Evolutionary conservation across 345 rosid genomes (phyloP), one percentile per base, ranked within the genome.

Genomic region (Eucalyptus regnans): DNA sequence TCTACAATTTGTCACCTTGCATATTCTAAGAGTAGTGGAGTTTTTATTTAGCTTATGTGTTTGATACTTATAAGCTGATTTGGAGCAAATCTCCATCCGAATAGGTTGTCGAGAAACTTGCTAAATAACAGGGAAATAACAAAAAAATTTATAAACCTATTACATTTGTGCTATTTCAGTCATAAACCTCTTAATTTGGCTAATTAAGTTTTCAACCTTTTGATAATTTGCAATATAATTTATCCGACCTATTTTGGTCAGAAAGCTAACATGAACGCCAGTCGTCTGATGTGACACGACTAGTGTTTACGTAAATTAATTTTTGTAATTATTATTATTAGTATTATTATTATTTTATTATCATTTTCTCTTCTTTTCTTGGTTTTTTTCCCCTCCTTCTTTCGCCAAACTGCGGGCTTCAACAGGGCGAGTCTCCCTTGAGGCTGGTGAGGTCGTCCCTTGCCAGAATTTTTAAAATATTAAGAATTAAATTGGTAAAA

Each of bases 241-340:
- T 23, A 56, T 56, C 13, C 6, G 1, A 25, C 6, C 29, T 22
- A 56, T 23, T 56, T 56, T 56, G 13, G 6, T 56, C 0, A 1
- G 29, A 56, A 56, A 56, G 62, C 6, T 56, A 25, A 56, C 1
- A 56, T 22, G 13, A 25, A 20, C 0, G 1, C 58, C 0, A 52
- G 4, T 0, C 1, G 2, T 52, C 2, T 0, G 9, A 52, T 52
- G 0, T 52, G 10, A 52, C 58, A 52, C 0, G 2, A 52, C 1
- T 51, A 17, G 54, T 51, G 20, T 20, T 51, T 51, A 51, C 2
- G 10, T 52, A 52, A 18, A 23, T 3, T 3, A 56, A 23, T 9
- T 56, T 56, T 56, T 56, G 29, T 56, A 56, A 56, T 23, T 1
- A 56, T 56, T 8, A 4, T 56, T 9, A 17, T 54, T 18, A 7